Percentiles rank a stretch among this genome's conserved stretches.
phyloP scores from a whole-genome alignment of 1,139 yeast genomes.

The Diutina mesorugosa region DNA sequence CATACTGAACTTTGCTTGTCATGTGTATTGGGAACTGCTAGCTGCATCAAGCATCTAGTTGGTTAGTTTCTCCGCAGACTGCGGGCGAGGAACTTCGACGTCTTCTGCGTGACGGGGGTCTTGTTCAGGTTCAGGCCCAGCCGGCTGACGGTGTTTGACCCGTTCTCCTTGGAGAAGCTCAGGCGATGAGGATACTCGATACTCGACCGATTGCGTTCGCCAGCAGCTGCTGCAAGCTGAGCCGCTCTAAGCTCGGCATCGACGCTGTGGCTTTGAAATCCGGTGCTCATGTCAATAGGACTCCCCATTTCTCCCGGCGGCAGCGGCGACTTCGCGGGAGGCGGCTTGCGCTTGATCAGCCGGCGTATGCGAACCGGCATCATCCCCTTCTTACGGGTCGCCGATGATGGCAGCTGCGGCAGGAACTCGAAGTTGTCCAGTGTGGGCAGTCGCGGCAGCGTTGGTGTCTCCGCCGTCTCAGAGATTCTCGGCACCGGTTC shows the following conservation, averaged over 20 bases:
- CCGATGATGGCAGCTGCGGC: not conserved
- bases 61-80: constrained; percentile 11
- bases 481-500: not conserved
- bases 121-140: constrained; percentile 3
- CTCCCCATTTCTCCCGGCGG: not conserved
- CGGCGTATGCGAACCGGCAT: not conserved
- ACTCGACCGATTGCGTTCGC: not conserved
- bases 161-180: constrained; percentile 1
- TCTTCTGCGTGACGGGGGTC: constrained; percentile 22
- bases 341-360: not conserved
- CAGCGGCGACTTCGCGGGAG: not conserved
- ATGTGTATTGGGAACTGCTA: not conserved
- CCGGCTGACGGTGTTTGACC: not conserved
- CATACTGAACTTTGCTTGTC: not conserved
- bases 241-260: not conserved
- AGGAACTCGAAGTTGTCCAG: not conserved
- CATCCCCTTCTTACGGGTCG: not conserved
- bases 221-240: constrained; percentile 1
- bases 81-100: constrained; percentile 31
- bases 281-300: not conserved
- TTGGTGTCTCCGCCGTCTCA: not conserved
- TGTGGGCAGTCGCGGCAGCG: not conserved
- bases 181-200: not conserved
- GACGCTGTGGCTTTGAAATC: not conserved
- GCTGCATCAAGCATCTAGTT: not conserved